Evolutionary conservation across 192 early-diverging fungal species (phyloP), one percentile per base, ranked within the genome.

Genomic region (Coemansia sp.): DNA sequence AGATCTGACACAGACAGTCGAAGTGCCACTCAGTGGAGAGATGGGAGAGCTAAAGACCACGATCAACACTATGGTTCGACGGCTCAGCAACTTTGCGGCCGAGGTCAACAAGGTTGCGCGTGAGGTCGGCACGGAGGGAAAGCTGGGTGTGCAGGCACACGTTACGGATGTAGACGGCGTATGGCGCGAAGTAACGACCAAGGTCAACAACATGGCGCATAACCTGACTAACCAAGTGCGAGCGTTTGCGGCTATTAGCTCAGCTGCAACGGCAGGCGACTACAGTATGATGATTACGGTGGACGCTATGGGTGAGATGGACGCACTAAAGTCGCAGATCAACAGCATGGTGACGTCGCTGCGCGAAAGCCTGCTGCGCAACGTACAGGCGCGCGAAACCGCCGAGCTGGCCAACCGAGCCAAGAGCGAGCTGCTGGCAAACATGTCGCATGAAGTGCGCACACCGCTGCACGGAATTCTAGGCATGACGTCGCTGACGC

Each of bases 381-480:
- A 94, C 72, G 85, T 87, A 12, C 83, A 84, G 49, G 90, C 92
- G 12, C 85, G 90, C 67, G 90, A 92, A 56, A 83, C 87, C 15
- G 92, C 92, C 17, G 90, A 92, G 79, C 62, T 89, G 43, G 92
- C 92, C 5, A 94, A 92, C 65, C 81, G 92, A 25, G 89, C 89
- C 57, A 92, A 92, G 75, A 74, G 69, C 55, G 73, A 84, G 70
- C 92, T 93, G 69, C 76, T 93, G 56, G 89, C 92, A 2, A 91
- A 88, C 54, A 90, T 92, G 87, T 87, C 85, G 24, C 92, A 93
- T 67, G 88, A 94, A 70, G 89, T 84, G 73, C 87, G 92, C 29
- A 93, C 92, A 27, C 92, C 92, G 9, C 89, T 94, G 85, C 90
- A 89, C 63, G 92, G 89, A 39, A 89, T 94, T 54, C 88, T 89